These are phyloP conservation scores for Oropetium thomaeum DNA, from an alignment of 176 grass and related monocot species.

Conservation along the genomic window DNA sequence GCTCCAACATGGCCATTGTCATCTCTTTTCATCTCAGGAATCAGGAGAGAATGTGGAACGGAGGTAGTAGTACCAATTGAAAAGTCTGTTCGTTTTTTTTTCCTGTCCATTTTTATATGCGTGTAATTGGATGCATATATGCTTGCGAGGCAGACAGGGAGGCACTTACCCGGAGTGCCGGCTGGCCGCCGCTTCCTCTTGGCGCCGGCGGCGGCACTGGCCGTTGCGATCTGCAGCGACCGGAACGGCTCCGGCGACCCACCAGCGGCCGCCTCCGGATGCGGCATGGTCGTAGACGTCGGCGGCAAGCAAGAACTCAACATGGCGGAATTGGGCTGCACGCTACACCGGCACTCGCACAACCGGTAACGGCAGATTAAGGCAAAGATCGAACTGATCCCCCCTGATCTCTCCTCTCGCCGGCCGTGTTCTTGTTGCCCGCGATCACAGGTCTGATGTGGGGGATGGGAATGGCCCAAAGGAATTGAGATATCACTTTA, in stretches of 20 bases:
- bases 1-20: constrained; percentile 16
- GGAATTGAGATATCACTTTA: constrained; percentile 17
- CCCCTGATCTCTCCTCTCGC: not conserved
- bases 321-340: constrained; percentile 22
- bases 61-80: not conserved
- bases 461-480: constrained; percentile 11
- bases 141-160: not conserved
- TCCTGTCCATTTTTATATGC: not conserved
- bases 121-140: constrained; percentile 47
- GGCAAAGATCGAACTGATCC: not conserved
- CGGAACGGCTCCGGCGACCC: constrained; percentile 37
- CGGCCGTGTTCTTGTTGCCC: constrained; percentile 11
- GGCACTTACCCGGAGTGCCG: constrained; percentile 71
- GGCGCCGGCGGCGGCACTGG: not conserved
- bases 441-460: not conserved
- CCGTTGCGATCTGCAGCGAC: constrained; percentile 44
- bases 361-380: not conserved
- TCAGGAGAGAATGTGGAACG: not conserved
- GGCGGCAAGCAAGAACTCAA: constrained; percentile 41
- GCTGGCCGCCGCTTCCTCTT: constrained; percentile 89
- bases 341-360: not conserved
- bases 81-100: not conserved
- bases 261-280: not conserved
- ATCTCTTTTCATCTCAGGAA: too few species aligned
- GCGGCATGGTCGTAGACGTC: constrained; percentile 11